phyloP scores from a whole-genome alignment of 192 early-diverging fungal species.

The Coemansia sp. region DNA sequence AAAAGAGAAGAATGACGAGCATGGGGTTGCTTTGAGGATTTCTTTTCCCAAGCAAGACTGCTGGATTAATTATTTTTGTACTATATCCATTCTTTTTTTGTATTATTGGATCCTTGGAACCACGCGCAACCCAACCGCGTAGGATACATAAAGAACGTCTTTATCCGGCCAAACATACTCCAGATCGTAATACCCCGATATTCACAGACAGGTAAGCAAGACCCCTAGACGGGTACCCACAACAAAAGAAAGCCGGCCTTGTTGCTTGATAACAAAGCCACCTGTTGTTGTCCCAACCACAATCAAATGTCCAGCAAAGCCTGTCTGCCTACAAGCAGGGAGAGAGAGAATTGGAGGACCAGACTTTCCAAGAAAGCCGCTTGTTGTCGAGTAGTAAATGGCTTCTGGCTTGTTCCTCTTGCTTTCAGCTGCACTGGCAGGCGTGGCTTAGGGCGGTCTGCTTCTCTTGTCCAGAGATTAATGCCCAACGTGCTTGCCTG shows the following conservation, averaged over 20 bases:
- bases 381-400: too few relatives aligned
- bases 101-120: neutral
- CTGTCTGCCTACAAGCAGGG: neutral
- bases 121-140: slow-evolving; percentile 10
- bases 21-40: neutral
- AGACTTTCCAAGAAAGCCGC: too few relatives aligned
- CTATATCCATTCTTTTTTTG: neutral
- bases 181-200: slow-evolving; percentile 18
- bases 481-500: too few relatives aligned
- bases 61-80: neutral
- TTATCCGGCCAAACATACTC: slow-evolving; percentile 36
- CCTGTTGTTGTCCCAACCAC: neutral
- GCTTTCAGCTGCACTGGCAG: too few relatives aligned
- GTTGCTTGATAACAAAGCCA: neutral
- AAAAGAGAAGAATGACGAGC: neutral
- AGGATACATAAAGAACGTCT: slow-evolving; percentile 42
- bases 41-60: neutral
- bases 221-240: neutral
- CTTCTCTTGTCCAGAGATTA: too few relatives aligned
- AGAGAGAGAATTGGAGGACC: neutral
- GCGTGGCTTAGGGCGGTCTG: too few relatives aligned
- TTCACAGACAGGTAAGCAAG: slow-evolving; percentile 31
- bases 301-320: neutral
- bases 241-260: neutral
- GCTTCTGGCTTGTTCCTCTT: too few relatives aligned